These are phyloP conservation scores for Vigna nakashimae DNA, from an alignment of 306 rosid genomes.

Conservation along the genomic window DNA sequence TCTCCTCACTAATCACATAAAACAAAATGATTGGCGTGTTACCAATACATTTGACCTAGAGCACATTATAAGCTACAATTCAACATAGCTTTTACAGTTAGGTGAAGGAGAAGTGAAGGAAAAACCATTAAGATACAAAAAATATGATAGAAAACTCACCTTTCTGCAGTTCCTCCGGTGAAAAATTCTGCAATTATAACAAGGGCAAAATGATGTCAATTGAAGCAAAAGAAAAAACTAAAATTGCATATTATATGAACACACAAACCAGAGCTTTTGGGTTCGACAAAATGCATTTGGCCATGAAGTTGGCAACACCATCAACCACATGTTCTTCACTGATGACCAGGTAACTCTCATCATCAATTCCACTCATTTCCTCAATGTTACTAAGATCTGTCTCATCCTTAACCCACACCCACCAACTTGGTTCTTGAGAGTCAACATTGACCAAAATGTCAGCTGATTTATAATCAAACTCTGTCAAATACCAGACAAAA, in stretches of 20 bases:
- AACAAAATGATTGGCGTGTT: neutral
- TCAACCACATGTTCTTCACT: slow-evolving; percentile 91
- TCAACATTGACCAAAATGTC: slow-evolving; percentile 79
- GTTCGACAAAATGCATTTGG: slow-evolving; percentile 82
- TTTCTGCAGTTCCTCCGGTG: slow-evolving; percentile 88
- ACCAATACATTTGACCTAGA: slow-evolving; percentile 18
- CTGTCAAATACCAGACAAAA: slow-evolving; percentile 52
- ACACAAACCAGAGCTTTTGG: slow-evolving; percentile 72
- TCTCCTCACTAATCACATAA: slow-evolving; percentile 22
- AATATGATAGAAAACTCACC: slow-evolving; percentile 52
- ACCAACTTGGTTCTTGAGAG: slow-evolving; percentile 81
- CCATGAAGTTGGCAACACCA: slow-evolving; percentile 95
- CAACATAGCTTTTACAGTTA: slow-evolving; percentile 9
- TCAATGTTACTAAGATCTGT: slow-evolving; percentile 65
- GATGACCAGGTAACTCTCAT: slow-evolving; percentile 79
- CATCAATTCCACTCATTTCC: slow-evolving; percentile 87
- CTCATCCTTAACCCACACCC: slow-evolving; percentile 95
- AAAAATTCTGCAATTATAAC: slow-evolving; percentile 69
- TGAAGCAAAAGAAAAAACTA: slow-evolving; percentile 20
- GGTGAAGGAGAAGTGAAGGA: slow-evolving; percentile 8
- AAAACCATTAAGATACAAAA: slow-evolving; percentile 27
- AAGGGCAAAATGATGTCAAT: slow-evolving; percentile 37
- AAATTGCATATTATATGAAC: neutral
- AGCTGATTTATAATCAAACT: slow-evolving; percentile 67
- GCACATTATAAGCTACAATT: slow-evolving; percentile 30